Base-by-base conservation (phyloP, 768 basidiomycete genomes). In the Coprinopsis marcescibilis region DNA sequence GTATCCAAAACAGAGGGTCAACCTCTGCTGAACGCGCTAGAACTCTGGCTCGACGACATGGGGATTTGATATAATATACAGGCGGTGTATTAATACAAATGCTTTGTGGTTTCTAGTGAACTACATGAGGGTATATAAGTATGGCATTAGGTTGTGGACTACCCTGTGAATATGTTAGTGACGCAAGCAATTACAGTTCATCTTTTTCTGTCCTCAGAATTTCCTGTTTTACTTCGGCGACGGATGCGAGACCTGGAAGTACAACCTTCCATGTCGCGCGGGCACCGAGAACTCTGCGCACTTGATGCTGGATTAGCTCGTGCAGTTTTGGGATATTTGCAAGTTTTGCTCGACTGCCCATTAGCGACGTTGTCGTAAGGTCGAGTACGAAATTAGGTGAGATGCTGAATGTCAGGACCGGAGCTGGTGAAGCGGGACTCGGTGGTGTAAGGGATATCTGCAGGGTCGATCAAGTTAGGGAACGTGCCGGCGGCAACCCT, bases 311-410 rank as follows among this genome's bases (percentile, higher is more conserved):
- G 42, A 99, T 90, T 42, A 99, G 74, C 61, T 99, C 94, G 55
- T 98, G 94, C 13, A 98, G 71, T 64, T 99, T 99, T 20, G 96
- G 95, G 1, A 99, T 89, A 58, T 99, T 93, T 50, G 91, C 92
- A 1, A 99, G 75, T 66, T 97, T 96, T n/a, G 96, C 94, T 36
- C 95, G 82, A 54, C 89, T 93, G 15, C 96, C 96, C 71, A 98
- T 83, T 3, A 97, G 76, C 21, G 93, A 97, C 5, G 83, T 90
- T 10, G 90, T 93, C 41, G 84, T 80, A 34, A 99, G 72, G 55
- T 87, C 81, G 15, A 99, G 80, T 13, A 80, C 80, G 58, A 99
- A 96, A 57, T 89, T 83, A 1, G 91, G 86, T 20, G 87, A 80
- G 17, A 99, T 77, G 24, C 80, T 80, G 27, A 95, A 60, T 1